These are phyloP conservation scores for Guadua angustifolia DNA, from an alignment of 176 grass and related monocot genomes.

Conservation along the genomic window DNA sequence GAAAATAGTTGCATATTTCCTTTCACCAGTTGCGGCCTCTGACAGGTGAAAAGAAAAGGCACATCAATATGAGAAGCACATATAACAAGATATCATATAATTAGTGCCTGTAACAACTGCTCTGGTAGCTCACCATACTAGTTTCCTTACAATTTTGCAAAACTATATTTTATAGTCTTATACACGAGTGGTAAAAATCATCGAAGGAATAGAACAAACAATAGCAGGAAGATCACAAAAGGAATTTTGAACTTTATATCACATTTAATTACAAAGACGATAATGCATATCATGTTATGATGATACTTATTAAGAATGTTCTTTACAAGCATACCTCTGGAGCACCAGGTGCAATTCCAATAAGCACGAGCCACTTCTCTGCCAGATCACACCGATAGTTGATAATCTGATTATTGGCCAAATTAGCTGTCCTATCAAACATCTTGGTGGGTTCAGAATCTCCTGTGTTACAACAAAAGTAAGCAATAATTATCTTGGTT, in stretches of 20 bases:
- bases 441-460: conserved; percentile 90
- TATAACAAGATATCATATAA: neutral
- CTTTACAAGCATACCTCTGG: conserved; percentile 58
- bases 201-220: neutral
- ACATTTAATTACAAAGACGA: neutral
- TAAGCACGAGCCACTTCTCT: conserved; percentile 94
- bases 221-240: neutral
- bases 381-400: conserved; percentile 85
- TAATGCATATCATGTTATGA: neutral
- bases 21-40: conserved; percentile 95
- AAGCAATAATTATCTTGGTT: conserved; percentile 26
- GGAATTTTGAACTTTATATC: neutral
- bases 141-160: neutral
- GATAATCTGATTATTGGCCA: conserved; percentile 95
- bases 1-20: conserved; percentile 99
- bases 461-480: conserved; percentile 54
- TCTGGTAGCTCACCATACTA: neutral
- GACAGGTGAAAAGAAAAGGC: conserved; percentile 32
- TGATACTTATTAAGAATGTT: neutral
- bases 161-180: conserved; percentile 1
- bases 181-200: neutral
- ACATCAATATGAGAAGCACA: conserved; percentile 17
- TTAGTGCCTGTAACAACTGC: conserved; percentile 11
- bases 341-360: conserved; percentile 94
- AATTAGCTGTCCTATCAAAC: conserved; percentile 92